A percentile compares a stretch with the other conserved stretches of the same genome.
Conservation (phyloP, 1,284 basidiomycete genomes). For the Rhodotorula sp. region DNA sequence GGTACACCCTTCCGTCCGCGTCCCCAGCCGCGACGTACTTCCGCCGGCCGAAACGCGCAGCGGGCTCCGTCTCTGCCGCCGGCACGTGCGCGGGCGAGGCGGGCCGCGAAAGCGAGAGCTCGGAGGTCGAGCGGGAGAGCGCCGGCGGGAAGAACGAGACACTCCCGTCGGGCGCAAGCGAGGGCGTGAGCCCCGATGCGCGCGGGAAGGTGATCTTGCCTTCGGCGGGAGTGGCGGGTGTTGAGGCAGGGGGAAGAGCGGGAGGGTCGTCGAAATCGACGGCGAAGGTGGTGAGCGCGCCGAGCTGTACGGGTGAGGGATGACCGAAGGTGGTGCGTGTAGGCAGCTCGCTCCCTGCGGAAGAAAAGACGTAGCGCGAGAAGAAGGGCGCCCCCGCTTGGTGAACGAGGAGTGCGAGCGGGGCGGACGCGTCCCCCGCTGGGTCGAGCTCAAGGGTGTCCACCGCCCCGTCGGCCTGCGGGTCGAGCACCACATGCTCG, state of each 20-base stretch:
- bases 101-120: background rate
- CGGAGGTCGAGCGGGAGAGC: slow-evolving; percentile 3
- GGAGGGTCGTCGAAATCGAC: slow-evolving; percentile 34
- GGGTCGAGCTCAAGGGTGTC: slow-evolving; percentile 4
- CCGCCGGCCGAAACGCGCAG: slow-evolving; percentile 28
- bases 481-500: background rate
- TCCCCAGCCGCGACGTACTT: slow-evolving; percentile 42
- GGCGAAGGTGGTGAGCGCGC: slow-evolving; percentile 30
- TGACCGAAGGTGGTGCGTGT: slow-evolving; percentile 20
- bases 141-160: slow-evolving; percentile 5
- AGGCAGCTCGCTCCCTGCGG: background rate
- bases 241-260: background rate
- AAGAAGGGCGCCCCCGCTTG: slow-evolving; percentile 3
- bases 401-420: slow-evolving; percentile 20
- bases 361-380: slow-evolving; percentile 12
- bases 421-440: background rate
- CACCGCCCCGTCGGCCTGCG: too few species aligned
- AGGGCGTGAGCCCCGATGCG: background rate
- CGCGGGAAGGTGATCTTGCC: background rate
- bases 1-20: slow-evolving; percentile 28
- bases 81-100: background rate
- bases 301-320: slow-evolving; percentile 8
- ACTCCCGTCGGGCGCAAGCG: background rate
- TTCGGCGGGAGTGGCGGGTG: slow-evolving; percentile 7
- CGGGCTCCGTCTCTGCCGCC: too few species aligned